A percentile compares a stretch with the other conserved stretches of the same genome.
Evolutionary conservation across 1,139 yeast genomes (phyloP).

Genomic region (Zygosaccharomyces sapae): DNA sequence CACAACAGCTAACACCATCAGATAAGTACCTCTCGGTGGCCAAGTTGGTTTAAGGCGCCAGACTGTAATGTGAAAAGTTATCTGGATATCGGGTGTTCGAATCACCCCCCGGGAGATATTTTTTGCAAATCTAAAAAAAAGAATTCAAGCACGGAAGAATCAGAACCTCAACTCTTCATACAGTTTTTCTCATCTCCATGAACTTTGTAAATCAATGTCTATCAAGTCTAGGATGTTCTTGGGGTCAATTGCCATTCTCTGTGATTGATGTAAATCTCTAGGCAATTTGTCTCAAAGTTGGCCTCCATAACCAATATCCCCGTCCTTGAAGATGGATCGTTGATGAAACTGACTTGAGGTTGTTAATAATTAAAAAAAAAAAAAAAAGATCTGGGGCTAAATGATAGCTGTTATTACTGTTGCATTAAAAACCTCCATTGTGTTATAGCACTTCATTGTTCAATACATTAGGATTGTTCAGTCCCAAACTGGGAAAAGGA

Average conservation of each 20-base stretch:
- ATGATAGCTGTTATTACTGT: background rate
- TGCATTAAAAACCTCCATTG: background rate
- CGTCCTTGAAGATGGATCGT: background rate
- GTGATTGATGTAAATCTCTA: background rate
- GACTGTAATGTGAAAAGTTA: conserved; percentile 14
- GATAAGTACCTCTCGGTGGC: conserved; percentile 21
- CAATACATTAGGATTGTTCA: background rate
- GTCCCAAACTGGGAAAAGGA: conserved; percentile 1
- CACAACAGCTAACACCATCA: conserved; percentile 19
- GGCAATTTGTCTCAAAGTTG: background rate
- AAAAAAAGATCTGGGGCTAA: background rate
- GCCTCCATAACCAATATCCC: background rate
- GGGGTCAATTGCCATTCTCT: conserved; percentile 1
- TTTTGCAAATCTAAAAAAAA: conserved; percentile 4
- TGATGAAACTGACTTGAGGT: conserved; percentile 4
- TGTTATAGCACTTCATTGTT: background rate
- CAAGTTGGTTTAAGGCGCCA: conserved; percentile 22
- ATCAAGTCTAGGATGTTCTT: background rate
- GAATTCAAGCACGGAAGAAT: no score
- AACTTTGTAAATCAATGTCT: background rate
- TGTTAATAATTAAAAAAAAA: background rate
- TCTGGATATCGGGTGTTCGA: conserved; percentile 13
- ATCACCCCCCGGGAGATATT: conserved; percentile 20
- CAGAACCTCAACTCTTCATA: background rate
- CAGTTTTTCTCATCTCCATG: background rate